Base-by-base conservation (phyloP, 345 rosid species). In the Hirschfeldia incana region DNA sequence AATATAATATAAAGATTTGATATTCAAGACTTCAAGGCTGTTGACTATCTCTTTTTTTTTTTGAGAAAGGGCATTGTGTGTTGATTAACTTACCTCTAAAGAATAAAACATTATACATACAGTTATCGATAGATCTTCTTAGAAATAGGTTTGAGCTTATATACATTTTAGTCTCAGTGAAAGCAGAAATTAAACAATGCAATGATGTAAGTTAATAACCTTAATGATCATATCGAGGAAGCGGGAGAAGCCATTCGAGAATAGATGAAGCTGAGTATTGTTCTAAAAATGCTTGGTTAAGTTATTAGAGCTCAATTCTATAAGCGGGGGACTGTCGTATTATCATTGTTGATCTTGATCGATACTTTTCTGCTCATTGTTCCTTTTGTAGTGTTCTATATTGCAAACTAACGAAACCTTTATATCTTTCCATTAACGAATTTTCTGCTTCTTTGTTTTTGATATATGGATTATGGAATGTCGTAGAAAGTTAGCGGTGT, bases 401-500 rank as follows among this genome's bases (percentile, higher is more conserved):
- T 21, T 21, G 58, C 29, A 36, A 37, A 55, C 72, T 34, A 21
- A 30, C 1, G 4, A 55, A n/a, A n/a, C 36, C 5, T 37, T 27
- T 67, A 6, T 16, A 34, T 8, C 4, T 75, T 27, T 17, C 7
- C 44, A 7, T 5, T 30, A 58, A 75, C 55, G n/a, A 33, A 5
- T 16, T 67, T 17, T 6, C 44, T 8, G 42, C 46, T 15, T 64
- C 26, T 15, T 3, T 70, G 28, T 49, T 7, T 27, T 49, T 59
- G 64, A 59, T 8, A 21, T 21, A 21, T 21, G 21, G 21, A 21
- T 33, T 59, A 59, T 27, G 64, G 64, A 26, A 17, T 32, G 55
- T 62, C 6, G 15, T 89, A 91, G 94, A 89, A 90, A 77, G 94
- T 91, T 82, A 88, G 85, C 83, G 90, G 84, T 66, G 91, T 93